These are phyloP conservation scores for Cryptococcus sp. DNA, from an alignment of 1,284 basidiomycete genomes.

Conservation along the genomic window DNA sequence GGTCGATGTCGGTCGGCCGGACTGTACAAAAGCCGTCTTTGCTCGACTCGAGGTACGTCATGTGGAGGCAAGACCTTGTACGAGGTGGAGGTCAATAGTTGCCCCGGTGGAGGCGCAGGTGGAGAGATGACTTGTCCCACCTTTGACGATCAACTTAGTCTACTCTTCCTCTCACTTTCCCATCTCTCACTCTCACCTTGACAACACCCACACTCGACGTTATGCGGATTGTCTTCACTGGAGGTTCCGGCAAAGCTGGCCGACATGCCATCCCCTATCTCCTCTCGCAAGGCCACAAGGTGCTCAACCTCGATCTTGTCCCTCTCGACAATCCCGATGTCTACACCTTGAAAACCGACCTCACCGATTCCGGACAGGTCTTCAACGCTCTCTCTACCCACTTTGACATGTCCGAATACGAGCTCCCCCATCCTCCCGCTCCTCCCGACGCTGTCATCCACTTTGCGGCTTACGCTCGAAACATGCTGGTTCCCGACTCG, in stretches of 20 bases:
- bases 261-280: slow-evolving; percentile 37
- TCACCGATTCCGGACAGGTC: slow-evolving; percentile 35
- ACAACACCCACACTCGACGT: no score
- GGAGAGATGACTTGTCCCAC: no score
- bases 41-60: no score
- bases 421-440: slow-evolving; percentile 11
- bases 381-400: slow-evolving; percentile 34
- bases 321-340: slow-evolving; percentile 31
- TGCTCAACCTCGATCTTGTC: slow-evolving; percentile 37
- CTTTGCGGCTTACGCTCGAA: slow-evolving; percentile 35
- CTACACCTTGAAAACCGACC: slow-evolving; percentile 35
- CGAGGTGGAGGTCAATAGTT: no score
- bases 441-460: slow-evolving; percentile 30
- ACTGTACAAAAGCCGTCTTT: no score
- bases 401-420: slow-evolving; percentile 31
- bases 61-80: no score
- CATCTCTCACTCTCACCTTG: no score
- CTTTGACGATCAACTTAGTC: no score
- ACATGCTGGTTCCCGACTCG: slow-evolving; percentile 34
- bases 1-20: no score
- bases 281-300: slow-evolving; percentile 29
- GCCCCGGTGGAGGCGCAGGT: no score
- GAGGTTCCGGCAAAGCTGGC: slow-evolving; percentile 39
- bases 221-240: slow-evolving; percentile 36
- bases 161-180: no score